phyloP scores from a whole-genome alignment of 2,329 filamentous ascomycete genomes.

The Diplodia corticola region DNA sequence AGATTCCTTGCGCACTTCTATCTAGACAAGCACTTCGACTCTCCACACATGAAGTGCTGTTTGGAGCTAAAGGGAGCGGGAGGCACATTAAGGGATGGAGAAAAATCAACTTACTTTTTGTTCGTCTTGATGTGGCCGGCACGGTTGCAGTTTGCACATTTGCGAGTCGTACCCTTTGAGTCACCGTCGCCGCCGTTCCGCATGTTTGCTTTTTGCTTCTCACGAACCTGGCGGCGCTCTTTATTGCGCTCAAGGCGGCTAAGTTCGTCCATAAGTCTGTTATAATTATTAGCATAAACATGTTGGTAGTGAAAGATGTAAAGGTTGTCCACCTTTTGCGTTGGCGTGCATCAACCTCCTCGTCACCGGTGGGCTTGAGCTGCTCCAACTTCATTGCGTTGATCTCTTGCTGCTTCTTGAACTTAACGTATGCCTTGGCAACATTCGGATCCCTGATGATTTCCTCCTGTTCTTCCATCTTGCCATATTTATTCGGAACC shows the following conservation, averaged over 20 bases:
- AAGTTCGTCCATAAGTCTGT: slow-evolving; percentile 71
- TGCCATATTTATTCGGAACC: slow-evolving; percentile 62
- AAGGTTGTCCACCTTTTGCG: slow-evolving; percentile 49
- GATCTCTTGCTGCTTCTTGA: slow-evolving; percentile 69
- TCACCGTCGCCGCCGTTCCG: slow-evolving; percentile 42
- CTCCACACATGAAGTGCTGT: background rate
- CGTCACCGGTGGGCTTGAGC: slow-evolving; percentile 65
- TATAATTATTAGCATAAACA: slow-evolving; percentile 27
- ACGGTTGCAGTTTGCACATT: slow-evolving; percentile 96
- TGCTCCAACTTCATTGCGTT: slow-evolving; percentile 67
- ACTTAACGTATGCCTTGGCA: slow-evolving; percentile 83
- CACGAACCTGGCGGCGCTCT: slow-evolving; percentile 83
- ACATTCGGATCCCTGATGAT: slow-evolving; percentile 78
- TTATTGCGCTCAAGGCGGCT: slow-evolving; percentile 87
- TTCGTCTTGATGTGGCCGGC: slow-evolving; percentile 99
- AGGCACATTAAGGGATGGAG: background rate
- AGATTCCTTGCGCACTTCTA: no score
- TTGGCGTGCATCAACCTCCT: slow-evolving; percentile 64
- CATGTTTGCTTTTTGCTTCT: slow-evolving; percentile 74
- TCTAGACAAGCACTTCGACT: background rate
- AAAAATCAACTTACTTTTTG: slow-evolving; percentile 71
- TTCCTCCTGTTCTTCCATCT: slow-evolving; percentile 60
- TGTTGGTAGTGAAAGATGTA: background rate
- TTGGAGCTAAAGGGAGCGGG: background rate
- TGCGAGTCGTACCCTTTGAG: slow-evolving; percentile 66